Conservation (phyloP, 2,329 filamentous ascomycete genomes). For the Phialocephala sp. region DNA sequence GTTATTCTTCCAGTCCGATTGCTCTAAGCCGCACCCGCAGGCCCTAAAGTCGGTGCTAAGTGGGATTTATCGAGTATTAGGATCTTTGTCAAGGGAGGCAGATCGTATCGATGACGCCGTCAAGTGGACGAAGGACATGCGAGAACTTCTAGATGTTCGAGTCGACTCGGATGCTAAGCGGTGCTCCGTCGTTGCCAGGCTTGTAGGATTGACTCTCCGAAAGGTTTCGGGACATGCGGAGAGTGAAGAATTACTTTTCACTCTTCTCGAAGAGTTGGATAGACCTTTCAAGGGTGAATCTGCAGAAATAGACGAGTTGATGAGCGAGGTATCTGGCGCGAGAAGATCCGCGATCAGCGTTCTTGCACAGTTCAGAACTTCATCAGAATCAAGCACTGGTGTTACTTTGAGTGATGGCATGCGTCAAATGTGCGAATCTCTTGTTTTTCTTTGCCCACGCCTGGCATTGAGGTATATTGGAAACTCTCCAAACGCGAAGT, state of each 20-base stretch:
- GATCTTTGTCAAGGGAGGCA: slow-evolving; percentile 54
- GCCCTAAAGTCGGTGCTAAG: slow-evolving; percentile 27
- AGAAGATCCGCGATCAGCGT: slow-evolving; percentile 60
- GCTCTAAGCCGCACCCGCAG: slow-evolving; percentile 27
- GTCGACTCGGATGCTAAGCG: slow-evolving; percentile 39
- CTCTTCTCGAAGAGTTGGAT: slow-evolving; percentile 61
- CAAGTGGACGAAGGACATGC: slow-evolving; percentile 58
- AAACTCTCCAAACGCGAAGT: slow-evolving; percentile 56
- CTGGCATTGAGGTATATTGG: slow-evolving; percentile 68
- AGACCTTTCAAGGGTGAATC: slow-evolving; percentile 64
- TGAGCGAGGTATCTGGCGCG: slow-evolving; percentile 60
- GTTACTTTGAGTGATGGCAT: slow-evolving; percentile 32
- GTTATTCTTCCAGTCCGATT: slow-evolving; percentile 30
- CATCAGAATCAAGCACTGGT: slow-evolving; percentile 11
- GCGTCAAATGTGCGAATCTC: slow-evolving; percentile 55
- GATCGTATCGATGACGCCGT: slow-evolving; percentile 56
- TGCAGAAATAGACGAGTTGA: slow-evolving; percentile 64
- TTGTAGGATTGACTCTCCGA: slow-evolving; percentile 61
- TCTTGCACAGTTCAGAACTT: slow-evolving; percentile 43
- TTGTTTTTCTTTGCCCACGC: slow-evolving; percentile 63
- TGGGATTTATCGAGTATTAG: slow-evolving; percentile 55
- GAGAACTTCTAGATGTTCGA: slow-evolving; percentile 30
- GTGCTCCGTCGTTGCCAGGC: slow-evolving; percentile 60
- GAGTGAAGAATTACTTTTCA: slow-evolving; percentile 51
- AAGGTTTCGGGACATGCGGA: slow-evolving; percentile 45